Percentiles rank a stretch among this genome's conserved stretches.
These are phyloP conservation scores for Elaeagnus macrophylla DNA, from an alignment of 306 rosid species.

Conservation along the genomic window DNA sequence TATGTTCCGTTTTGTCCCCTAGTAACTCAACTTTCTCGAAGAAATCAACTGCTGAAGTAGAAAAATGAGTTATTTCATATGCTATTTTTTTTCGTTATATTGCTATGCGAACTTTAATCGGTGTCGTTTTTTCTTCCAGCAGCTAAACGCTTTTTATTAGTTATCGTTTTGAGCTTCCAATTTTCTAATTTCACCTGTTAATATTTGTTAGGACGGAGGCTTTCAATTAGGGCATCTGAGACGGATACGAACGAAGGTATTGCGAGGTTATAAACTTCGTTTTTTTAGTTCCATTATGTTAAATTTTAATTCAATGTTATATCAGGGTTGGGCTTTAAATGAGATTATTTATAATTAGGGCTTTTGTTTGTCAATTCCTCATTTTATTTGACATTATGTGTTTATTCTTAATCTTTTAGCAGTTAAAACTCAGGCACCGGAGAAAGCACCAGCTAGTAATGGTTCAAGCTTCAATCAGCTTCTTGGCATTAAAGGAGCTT, in stretches of 20 bases:
- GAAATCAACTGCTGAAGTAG: background rate
- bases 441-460: conserved; percentile 32
- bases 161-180: conserved; percentile 2
- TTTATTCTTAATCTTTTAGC: conserved; percentile 3
- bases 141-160: background rate
- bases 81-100: background rate
- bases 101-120: background rate
- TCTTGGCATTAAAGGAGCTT: conserved; percentile 58
- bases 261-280: background rate
- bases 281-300: background rate
- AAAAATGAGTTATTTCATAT: background rate
- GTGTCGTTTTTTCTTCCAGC: background rate
- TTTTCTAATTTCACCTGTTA: conserved; percentile 1
- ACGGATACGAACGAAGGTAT: conserved; percentile 56
- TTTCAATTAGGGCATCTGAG: conserved; percentile 49
- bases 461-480: conserved; percentile 59
- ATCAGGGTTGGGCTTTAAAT: conserved; percentile 1
- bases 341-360: conserved; percentile 1
- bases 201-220: conserved; percentile 36
- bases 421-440: conserved; percentile 51
- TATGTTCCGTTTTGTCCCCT: conserved; percentile 5
- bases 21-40: background rate
- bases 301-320: background rate
- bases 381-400: background rate
- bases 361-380: background rate